These are phyloP conservation scores for Gossypium schwendimanii DNA, from an alignment of 441 rosid species.

Conservation along the genomic window DNA sequence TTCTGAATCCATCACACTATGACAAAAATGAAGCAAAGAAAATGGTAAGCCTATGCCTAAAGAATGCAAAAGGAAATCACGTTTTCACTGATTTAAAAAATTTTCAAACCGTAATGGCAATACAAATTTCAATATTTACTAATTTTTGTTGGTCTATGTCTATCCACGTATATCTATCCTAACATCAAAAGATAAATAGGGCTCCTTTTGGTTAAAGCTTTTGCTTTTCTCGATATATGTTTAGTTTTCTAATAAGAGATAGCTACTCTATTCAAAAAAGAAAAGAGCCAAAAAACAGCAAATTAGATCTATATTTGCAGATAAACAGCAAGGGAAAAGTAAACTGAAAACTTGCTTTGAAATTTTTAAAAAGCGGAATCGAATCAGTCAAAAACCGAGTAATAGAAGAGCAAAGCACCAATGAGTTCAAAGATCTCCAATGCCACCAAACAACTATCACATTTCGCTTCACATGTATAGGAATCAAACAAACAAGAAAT, in stretches of 20 bases:
- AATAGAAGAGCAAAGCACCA: not conserved
- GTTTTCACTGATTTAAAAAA: not conserved
- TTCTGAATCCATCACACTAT: conserved; percentile 62
- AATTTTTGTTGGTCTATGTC: not conserved
- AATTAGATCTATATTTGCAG: conserved; percentile 4
- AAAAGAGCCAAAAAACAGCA: not conserved
- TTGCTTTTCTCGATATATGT: not conserved
- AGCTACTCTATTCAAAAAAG: not conserved
- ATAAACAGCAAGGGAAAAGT: not conserved
- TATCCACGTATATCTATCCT: not conserved
- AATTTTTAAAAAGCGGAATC: not conserved
- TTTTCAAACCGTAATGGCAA: not conserved
- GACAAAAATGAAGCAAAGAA: conserved; percentile 9
- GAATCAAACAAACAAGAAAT: conserved; percentile 26
- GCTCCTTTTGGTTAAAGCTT: not conserved
- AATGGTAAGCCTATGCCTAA: conserved; percentile 10
- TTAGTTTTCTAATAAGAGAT: not conserved
- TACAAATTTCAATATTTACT: not conserved
- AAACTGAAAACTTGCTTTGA: not conserved
- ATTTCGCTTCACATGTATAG: conserved; percentile 21
- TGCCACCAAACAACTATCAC: conserved; percentile 3
- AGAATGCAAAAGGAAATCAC: not conserved
- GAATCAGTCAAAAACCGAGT: conserved; percentile 4
- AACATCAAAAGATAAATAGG: not conserved
- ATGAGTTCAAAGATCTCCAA: conserved; percentile 16